phyloP scores from a whole-genome alignment of 2,329 filamentous ascomycete genomes.

The Sporothrix schenckii region DNA sequence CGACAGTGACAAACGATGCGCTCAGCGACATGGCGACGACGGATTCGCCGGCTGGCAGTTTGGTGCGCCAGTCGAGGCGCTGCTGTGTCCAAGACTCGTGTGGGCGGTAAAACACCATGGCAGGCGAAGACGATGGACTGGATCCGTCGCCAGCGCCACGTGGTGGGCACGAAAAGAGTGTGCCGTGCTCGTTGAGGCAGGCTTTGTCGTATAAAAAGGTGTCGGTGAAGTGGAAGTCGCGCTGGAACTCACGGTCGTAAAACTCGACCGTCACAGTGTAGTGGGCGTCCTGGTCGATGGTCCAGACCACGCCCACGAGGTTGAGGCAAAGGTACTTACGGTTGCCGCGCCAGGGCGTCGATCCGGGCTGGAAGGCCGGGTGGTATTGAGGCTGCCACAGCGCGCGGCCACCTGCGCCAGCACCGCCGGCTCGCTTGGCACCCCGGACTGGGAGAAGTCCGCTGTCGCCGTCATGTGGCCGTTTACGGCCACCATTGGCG shows the following conservation, averaged over 20 bases:
- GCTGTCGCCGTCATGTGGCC: constrained; percentile 48
- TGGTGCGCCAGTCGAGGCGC: constrained; percentile 84
- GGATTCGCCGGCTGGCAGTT: constrained; percentile 83
- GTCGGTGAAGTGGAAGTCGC: constrained; percentile 97
- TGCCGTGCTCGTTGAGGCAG: constrained; percentile 81
- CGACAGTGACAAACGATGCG: constrained; percentile 86
- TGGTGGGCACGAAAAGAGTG: constrained; percentile 81
- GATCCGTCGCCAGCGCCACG: constrained; percentile 39
- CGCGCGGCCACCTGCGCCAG: constrained; percentile 1
- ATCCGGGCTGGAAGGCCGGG: constrained; percentile 86
- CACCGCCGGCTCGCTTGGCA: constrained; percentile 53
- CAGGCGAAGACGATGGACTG: constrained; percentile 60
- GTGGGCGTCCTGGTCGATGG: constrained; percentile 89
- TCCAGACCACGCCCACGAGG: constrained; percentile 93
- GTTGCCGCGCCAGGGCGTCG: constrained; percentile 94
- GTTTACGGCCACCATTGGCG: constrained; percentile 56
- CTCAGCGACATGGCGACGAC: constrained; percentile 88
- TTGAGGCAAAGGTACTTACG: constrained; percentile 92
- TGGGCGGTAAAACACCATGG: constrained; percentile 91
- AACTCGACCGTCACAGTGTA: constrained; percentile 97
- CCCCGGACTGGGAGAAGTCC: constrained; percentile 52
- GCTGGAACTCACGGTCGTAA: constrained; percentile 88
- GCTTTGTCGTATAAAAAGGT: constrained; percentile 96
- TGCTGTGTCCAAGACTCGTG: constrained; percentile 95
- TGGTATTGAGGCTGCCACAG: constrained; percentile 69